These are phyloP conservation scores for Phascolomyces articulosus DNA, from an alignment of 371 early-diverging fungal genomes.

Conservation along the genomic window DNA sequence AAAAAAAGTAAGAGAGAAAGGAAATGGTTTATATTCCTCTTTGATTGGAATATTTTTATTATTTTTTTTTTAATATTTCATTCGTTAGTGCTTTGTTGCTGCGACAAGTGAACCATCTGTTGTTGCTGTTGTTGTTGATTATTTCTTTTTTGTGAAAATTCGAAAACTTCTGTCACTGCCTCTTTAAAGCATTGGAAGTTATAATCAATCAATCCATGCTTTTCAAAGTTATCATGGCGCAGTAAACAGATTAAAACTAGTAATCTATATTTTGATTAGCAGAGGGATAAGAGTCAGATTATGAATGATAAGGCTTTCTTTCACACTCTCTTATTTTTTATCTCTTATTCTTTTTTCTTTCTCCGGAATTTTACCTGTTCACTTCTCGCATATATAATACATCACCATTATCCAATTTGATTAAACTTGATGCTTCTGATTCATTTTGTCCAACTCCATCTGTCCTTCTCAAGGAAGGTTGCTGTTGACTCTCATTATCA, in stretches of 20 bases:
- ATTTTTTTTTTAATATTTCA: not conserved
- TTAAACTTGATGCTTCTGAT: constrained; percentile 58
- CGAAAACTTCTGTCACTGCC: constrained; percentile 73
- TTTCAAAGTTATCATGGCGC: constrained; percentile 86
- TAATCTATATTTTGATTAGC: constrained; percentile 56
- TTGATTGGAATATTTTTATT: not conserved
- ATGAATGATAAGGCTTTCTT: not conserved
- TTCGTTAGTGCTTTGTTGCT: not conserved
- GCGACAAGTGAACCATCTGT: constrained; percentile 1
- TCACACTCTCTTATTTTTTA: not conserved
- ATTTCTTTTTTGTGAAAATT: constrained; percentile 55
- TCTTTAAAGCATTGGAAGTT: constrained; percentile 85
- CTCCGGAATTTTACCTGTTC: constrained; percentile 69
- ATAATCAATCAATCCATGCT: constrained; percentile 88
- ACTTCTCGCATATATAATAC: constrained; percentile 83
- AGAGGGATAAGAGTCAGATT: not conserved
- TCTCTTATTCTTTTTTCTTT: too few species aligned
- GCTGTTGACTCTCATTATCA: constrained; percentile 10
- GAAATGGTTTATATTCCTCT: not conserved
- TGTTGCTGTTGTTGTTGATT: constrained; percentile 26
- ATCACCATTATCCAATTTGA: constrained; percentile 82
- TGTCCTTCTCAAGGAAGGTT: constrained; percentile 18
- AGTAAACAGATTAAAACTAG: constrained; percentile 83
- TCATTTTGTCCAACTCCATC: constrained; percentile 15
- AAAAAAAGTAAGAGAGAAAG: not conserved